These are phyloP conservation scores for Coniosporium uncinatum DNA, from an alignment of 2,329 filamentous ascomycete species.

Conservation along the genomic window DNA sequence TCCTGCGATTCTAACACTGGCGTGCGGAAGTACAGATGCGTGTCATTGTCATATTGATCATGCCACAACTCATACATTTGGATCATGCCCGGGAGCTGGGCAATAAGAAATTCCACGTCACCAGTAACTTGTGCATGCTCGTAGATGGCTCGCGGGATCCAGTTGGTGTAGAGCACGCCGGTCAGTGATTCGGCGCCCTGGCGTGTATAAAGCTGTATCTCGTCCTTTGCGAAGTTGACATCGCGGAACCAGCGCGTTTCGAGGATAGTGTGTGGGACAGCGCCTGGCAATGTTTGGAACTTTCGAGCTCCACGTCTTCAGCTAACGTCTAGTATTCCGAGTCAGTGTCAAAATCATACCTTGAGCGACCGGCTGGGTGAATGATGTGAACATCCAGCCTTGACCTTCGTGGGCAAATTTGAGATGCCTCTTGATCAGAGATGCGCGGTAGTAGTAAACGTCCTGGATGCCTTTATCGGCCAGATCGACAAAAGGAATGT, in stretches of 20 bases:
- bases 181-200: conserved; percentile 27
- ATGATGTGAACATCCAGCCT: conserved; percentile 37
- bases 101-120: conserved; percentile 24
- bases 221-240: conserved; percentile 29
- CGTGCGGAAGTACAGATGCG: conserved; percentile 34
- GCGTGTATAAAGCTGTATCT: conserved; percentile 28
- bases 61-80: conserved; percentile 33
- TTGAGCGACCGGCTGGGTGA: conserved; percentile 29
- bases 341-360: conserved; percentile 27
- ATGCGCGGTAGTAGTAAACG: conserved; percentile 40
- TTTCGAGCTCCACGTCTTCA: conserved; percentile 9
- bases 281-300: conserved; percentile 16
- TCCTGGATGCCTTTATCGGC: conserved; percentile 33
- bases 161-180: conserved; percentile 24
- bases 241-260: conserved; percentile 31
- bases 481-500: conserved; percentile 38
- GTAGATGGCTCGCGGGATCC: conserved; percentile 26
- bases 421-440: conserved; percentile 33
- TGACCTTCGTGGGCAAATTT: conserved; percentile 30
- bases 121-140: conserved; percentile 31
- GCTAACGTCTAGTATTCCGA: too few relatives aligned
- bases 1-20: conserved; percentile 39
- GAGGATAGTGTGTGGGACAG: conserved; percentile 15
- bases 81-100: conserved; percentile 34
- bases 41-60: conserved; percentile 21